Percentiles rank a stretch among this genome's conserved stretches.
These are phyloP conservation scores for Aspergillus sp. DNA, from an alignment of 2,329 filamentous ascomycete genomes.

Conservation along the genomic window DNA sequence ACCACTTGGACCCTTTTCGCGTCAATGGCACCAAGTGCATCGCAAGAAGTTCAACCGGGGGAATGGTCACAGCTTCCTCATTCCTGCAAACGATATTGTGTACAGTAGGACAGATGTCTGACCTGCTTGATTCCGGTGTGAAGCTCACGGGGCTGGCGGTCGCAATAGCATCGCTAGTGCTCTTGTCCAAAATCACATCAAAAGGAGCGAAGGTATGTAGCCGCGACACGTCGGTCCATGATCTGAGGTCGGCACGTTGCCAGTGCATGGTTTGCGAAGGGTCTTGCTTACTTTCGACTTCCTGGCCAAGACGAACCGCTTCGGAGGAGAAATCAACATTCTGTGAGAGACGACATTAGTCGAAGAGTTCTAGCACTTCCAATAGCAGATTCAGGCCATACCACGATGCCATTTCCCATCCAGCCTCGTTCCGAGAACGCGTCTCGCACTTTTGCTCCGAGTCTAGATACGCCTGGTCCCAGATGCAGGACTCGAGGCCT, in stretches of 20 bases:
- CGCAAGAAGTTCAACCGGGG: slow-evolving; percentile 41
- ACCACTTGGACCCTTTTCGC: slow-evolving; percentile 33
- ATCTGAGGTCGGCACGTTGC: slow-evolving; percentile 36
- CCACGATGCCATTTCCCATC: slow-evolving; percentile 38
- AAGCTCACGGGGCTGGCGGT: slow-evolving; percentile 29
- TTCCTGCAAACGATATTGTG: slow-evolving; percentile 19
- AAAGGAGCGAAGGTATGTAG: slow-evolving; percentile 35
- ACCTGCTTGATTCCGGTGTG: slow-evolving; percentile 12
- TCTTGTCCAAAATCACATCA: slow-evolving; percentile 42
- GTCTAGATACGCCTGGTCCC: slow-evolving; percentile 39
- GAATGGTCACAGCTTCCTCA: slow-evolving; percentile 23
- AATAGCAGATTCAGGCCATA: slow-evolving; percentile 20
- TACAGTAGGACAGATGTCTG: slow-evolving; percentile 29
- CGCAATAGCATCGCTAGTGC: slow-evolving; percentile 44
- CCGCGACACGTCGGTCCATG: slow-evolving; percentile 35
- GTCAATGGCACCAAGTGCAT: slow-evolving; percentile 39
- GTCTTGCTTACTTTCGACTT: slow-evolving; percentile 27
- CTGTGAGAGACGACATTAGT: slow-evolving; percentile 22
- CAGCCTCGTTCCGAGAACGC: slow-evolving; percentile 32
- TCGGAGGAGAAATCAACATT: slow-evolving; percentile 44
- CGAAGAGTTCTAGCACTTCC: not conserved
- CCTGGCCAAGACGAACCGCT: slow-evolving; percentile 40
- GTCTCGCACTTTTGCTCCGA: slow-evolving; percentile 37
- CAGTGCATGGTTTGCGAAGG: slow-evolving; percentile 36
- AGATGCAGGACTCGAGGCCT: slow-evolving; percentile 37